Base-by-base conservation (phyloP, 306 rosid genomes). In the Ormosia emarginata region DNA sequence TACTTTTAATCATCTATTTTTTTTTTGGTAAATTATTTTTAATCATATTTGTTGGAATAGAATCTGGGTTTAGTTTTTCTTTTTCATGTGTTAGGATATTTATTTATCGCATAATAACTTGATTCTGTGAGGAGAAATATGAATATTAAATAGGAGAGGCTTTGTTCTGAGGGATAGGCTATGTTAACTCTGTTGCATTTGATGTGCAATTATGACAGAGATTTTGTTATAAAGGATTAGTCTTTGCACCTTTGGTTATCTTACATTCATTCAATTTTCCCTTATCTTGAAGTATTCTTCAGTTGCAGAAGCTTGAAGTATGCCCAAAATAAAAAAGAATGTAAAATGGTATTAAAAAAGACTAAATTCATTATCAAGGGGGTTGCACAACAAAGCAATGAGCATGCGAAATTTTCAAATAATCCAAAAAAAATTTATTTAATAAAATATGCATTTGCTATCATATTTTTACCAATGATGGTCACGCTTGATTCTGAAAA, bases 1-100 rank as follows among this genome's bases (percentile, higher is more conserved):
- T 88, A 89, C 37, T 92, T 90, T 63, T 92, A 57, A 53, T 41
- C 10, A 18, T 2, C 33, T 29, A 29, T 6, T 86, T 81, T 85
- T 47, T 92, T 92, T 65, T 29, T 87, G 71, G 85, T 92, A 37
- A 37, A 37, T 24, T 37, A 37, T 4, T 5, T 4, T 37, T 37
- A 37, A 5, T 32, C 4, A 1, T 49, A 11, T 13, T 68, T 55
- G 3, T 65, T 7, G 36, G 6, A n/a, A 8, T 18, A 34, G 34
- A 79, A 66, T 37, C 36, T 67, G 10, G 24, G 24, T 24, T 24
- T 24, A 24, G 24, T 24, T 24, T 24, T 24, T 24, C 24, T 24
- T 24, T 24, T 24, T 24, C 24, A 24, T 14, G 29, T 34, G 33
- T 46, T 69, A 69, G 17, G n/a, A 67, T 61, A 33, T 78, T 71